A percentile compares a stretch with the other conserved stretches of the same genome.
phyloP scores from a whole-genome alignment of 2,329 filamentous ascomycete genomes.

The Pochonia chlamydosporia region DNA sequence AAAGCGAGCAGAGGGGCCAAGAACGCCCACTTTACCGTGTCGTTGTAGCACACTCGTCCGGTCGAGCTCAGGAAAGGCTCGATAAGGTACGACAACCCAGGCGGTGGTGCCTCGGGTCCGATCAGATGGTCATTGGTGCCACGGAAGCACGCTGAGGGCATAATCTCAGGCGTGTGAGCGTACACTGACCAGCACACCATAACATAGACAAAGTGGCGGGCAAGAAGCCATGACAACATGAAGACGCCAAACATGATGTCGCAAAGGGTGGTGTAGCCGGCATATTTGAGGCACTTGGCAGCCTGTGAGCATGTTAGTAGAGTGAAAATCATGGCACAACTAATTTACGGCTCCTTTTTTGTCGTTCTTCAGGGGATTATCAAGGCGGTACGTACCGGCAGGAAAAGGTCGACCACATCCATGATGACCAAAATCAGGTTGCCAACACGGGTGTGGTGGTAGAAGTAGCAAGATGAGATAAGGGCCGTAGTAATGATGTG shows the following conservation, averaged over 20 bases:
- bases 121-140: conserved; percentile 49
- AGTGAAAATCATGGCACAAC: too few species aligned
- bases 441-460: conserved; percentile 81
- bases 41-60: conserved; percentile 75
- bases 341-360: too few species aligned
- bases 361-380: too few species aligned
- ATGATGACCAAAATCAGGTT: conserved; percentile 87
- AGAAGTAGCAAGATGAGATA: conserved; percentile 76
- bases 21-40: conserved; percentile 71
- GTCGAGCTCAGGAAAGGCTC: conserved; percentile 68
- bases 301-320: conserved; percentile 41
- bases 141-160: conserved; percentile 66
- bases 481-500: conserved; percentile 85
- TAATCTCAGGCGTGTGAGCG: conserved; percentile 54
- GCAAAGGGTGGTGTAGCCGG: conserved; percentile 69
- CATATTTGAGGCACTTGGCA: conserved; percentile 91
- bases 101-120: conserved; percentile 44
- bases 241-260: conserved; percentile 83
- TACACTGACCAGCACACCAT: conserved; percentile 79
- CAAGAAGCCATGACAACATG: conserved; percentile 75
- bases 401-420: conserved; percentile 85
- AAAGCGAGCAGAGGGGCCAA: conserved; percentile 69
- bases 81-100: conserved; percentile 56
- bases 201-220: conserved; percentile 76
- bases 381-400: conserved; percentile 58